Evolutionary conservation across 1,284 basidiomycete genomes (phyloP).

Genomic region (Mycena sp.): DNA sequence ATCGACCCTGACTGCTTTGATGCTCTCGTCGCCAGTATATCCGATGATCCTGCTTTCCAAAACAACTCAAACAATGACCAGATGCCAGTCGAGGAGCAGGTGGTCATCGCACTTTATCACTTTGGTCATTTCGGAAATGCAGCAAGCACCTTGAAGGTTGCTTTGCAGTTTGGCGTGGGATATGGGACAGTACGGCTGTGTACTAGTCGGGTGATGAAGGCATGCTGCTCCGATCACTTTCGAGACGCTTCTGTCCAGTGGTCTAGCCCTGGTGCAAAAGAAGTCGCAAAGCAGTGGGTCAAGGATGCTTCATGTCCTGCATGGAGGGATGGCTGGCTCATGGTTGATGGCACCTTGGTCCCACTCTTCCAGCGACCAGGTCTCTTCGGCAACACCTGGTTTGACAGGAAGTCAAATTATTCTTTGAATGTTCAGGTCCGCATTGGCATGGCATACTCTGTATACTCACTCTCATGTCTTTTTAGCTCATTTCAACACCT

Average conservation of each 20-base stretch:
- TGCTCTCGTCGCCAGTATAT: conserved; percentile 31
- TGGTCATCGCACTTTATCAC: conserved; percentile 34
- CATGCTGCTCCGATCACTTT: conserved; percentile 19
- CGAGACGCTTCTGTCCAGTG: conserved; percentile 7
- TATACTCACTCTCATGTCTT: neutral
- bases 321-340: conserved; percentile 43
- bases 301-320: conserved; percentile 37
- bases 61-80: conserved; percentile 32
- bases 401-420: conserved; percentile 46
- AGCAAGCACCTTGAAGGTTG: conserved; percentile 26
- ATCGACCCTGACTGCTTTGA: conserved; percentile 39
- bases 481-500: conserved; percentile 40
- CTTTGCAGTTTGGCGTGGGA: conserved; percentile 25
- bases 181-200: conserved; percentile 36
- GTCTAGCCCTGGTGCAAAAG: conserved; percentile 9
- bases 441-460: neutral
- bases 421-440: conserved; percentile 45
- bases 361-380: conserved; percentile 38
- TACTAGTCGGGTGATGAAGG: conserved; percentile 33
- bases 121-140: conserved; percentile 37
- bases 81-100: conserved; percentile 31
- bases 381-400: conserved; percentile 43
- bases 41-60: conserved; percentile 32
- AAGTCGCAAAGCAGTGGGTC: conserved; percentile 28
- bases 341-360: conserved; percentile 47